Conservation (phyloP, 352 stramenopile genomes). For the Pythium phragmiticola region DNA sequence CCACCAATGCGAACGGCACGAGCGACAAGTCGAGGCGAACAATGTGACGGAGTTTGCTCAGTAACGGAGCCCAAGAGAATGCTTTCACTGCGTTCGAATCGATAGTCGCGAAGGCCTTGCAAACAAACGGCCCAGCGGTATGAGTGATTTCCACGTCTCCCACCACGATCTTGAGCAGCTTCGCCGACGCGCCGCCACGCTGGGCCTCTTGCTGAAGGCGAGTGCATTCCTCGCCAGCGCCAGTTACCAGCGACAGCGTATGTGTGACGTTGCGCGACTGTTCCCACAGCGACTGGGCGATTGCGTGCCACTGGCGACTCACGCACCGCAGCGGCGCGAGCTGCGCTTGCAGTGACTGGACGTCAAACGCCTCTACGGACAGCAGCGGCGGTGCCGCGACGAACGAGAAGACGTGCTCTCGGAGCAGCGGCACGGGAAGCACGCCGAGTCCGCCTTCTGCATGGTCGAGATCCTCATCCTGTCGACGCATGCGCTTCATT, state of each 20-base stretch:
- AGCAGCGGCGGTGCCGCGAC: slow-evolving; percentile 12
- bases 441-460: background rate
- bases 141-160: background rate
- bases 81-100: background rate
- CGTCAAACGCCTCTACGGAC: background rate
- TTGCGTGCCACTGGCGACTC: slow-evolving; percentile 11
- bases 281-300: slow-evolving; percentile 2
- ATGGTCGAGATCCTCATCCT: background rate
- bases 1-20: background rate
- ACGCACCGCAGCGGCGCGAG: slow-evolving; percentile 13
- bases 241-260: background rate
- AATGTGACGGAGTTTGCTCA: slow-evolving; percentile 12
- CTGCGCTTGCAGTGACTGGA: background rate
- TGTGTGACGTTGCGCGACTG: background rate
- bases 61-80: background rate
- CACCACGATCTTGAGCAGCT: slow-evolving; percentile 2
- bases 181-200: background rate
- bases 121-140: background rate
- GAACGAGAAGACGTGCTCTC: slow-evolving; percentile 14
- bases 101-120: background rate
- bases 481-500: slow-evolving; percentile 11
- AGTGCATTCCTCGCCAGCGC: background rate
- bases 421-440: slow-evolving; percentile 8
- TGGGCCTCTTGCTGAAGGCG: background rate
- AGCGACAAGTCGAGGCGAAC: slow-evolving; percentile 10